A percentile compares a stretch with the other conserved stretches of the same genome.
Conservation (phyloP, 441 rosid species). For the Hura crepitans region DNA sequence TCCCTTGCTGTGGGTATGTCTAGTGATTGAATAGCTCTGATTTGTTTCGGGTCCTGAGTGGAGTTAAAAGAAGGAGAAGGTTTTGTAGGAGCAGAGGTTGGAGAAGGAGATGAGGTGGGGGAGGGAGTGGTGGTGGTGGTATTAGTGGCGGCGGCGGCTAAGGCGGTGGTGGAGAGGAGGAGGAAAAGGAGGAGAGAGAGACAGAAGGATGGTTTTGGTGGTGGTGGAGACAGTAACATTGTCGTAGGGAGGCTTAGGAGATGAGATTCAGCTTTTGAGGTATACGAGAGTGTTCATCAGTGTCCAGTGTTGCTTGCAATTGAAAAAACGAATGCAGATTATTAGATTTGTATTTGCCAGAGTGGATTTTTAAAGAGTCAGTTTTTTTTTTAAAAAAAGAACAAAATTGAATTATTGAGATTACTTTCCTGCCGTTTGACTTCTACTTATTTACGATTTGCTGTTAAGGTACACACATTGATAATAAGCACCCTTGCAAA, state of each 20-base stretch:
- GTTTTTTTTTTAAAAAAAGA: too few species aligned
- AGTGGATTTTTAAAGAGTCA: background rate
- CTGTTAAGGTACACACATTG: too few species aligned
- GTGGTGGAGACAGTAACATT: slow-evolving; percentile 18
- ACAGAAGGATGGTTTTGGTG: slow-evolving; percentile 11
- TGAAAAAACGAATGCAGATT: background rate
- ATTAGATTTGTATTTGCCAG: background rate
- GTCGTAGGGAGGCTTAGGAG: background rate
- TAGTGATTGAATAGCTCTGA: slow-evolving; percentile 67
- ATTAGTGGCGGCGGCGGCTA: slow-evolving; percentile 18
- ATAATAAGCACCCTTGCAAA: too few species aligned
- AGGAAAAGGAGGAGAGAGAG: slow-evolving; percentile 26
- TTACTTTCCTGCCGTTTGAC: slow-evolving; percentile 10
- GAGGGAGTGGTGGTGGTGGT: slow-evolving; percentile 12
- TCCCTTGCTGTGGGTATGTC: slow-evolving; percentile 59
- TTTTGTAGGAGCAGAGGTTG: slow-evolving; percentile 26
- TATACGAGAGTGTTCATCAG: background rate
- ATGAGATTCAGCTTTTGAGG: background rate
- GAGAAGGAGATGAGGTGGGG: slow-evolving; percentile 20
- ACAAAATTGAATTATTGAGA: background rate
- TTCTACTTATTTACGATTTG: background rate
- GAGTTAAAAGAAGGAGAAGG: slow-evolving; percentile 33
- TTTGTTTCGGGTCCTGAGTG: slow-evolving; percentile 77
- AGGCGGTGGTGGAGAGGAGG: slow-evolving; percentile 14
- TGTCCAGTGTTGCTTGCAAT: background rate